These are phyloP conservation scores for Nigrospora sphaerica DNA, from an alignment of 2,329 filamentous ascomycete genomes.

Conservation along the genomic window DNA sequence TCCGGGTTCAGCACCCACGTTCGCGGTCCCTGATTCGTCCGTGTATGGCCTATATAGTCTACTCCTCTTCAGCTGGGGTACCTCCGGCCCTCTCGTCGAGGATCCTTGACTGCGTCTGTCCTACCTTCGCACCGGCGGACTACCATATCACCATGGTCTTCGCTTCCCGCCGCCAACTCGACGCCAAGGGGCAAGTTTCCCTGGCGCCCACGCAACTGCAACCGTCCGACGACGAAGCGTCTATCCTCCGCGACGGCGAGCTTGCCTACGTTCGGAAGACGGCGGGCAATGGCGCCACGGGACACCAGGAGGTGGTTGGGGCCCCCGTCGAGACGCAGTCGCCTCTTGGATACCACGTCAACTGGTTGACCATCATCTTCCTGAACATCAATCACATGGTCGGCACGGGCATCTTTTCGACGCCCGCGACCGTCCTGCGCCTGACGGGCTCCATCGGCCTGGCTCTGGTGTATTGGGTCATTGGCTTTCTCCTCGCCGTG, in stretches of 20 bases:
- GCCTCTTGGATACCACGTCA: conserved; percentile 54
- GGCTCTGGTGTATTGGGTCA: conserved; percentile 45
- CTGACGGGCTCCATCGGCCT: conserved; percentile 46
- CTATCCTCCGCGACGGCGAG: conserved; percentile 17
- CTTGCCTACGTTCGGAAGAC: conserved; percentile 17
- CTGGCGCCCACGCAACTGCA: neutral
- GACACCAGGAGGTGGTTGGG: conserved; percentile 53
- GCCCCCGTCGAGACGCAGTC: conserved; percentile 53
- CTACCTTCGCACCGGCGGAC: too few species aligned
- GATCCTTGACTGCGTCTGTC: too few species aligned
- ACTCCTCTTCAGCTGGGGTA: too few species aligned
- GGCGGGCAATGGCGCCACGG: conserved; percentile 35
- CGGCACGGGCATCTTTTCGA: conserved; percentile 52
- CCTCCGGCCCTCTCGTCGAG: too few species aligned
- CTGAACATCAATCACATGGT: conserved; percentile 56
- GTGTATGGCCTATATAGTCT: too few species aligned
- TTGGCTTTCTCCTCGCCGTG: conserved; percentile 41
- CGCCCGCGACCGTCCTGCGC: conserved; percentile 36
- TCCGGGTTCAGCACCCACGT: too few species aligned
- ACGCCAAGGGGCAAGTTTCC: too few species aligned
- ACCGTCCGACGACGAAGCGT: conserved; percentile 12
- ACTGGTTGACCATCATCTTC: conserved; percentile 47
- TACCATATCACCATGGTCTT: too few species aligned
- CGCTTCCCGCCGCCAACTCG: too few species aligned
- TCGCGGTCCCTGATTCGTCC: too few species aligned